Percentiles rank a stretch among this genome's conserved stretches.
Evolutionary conservation across 345 rosid genomes (phyloP).

Genomic region (Gossypium ekmanianum): DNA sequence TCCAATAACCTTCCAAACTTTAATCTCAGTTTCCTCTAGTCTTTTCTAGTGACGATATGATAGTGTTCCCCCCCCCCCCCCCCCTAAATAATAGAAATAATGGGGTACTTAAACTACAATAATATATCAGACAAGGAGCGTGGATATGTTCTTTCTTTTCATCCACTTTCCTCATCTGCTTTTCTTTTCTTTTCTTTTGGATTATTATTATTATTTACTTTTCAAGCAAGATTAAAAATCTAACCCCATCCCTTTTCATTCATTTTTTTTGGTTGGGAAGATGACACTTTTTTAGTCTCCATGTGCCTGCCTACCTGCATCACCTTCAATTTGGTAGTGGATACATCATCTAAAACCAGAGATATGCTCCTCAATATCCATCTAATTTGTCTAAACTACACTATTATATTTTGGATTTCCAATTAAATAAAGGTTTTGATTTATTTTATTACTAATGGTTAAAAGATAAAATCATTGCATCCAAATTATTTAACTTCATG

Average conservation of each 20-base stretch:
- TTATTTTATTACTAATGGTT: background rate
- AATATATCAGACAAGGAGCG: conserved; percentile 38
- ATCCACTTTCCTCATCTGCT: background rate
- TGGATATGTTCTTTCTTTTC: conserved; percentile 36
- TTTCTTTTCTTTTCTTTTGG: conserved; percentile 11
- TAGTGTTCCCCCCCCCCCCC: background rate
- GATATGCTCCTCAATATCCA: conserved; percentile 19
- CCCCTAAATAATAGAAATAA: background rate
- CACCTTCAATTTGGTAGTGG: conserved; percentile 31
- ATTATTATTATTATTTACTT: too few species aligned
- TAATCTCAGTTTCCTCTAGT: background rate
- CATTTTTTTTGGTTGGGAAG: conserved; percentile 38
- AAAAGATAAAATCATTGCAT: background rate
- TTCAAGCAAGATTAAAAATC: too few species aligned
- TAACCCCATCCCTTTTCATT: too few species aligned
- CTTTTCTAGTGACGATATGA: background rate
- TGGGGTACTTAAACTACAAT: conserved; percentile 4
- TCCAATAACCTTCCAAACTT: conserved; percentile 1
- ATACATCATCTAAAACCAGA: conserved; percentile 30
- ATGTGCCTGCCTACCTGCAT: conserved; percentile 43
- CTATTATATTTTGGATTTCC: background rate
- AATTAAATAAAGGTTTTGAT: background rate
- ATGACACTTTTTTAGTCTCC: conserved; percentile 35
- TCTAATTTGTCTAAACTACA: background rate
- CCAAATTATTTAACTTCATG: too few species aligned